phyloP scores from a whole-genome alignment of 176 grass and related monocot genomes.

The Ampelocalamus luodianensis region DNA sequence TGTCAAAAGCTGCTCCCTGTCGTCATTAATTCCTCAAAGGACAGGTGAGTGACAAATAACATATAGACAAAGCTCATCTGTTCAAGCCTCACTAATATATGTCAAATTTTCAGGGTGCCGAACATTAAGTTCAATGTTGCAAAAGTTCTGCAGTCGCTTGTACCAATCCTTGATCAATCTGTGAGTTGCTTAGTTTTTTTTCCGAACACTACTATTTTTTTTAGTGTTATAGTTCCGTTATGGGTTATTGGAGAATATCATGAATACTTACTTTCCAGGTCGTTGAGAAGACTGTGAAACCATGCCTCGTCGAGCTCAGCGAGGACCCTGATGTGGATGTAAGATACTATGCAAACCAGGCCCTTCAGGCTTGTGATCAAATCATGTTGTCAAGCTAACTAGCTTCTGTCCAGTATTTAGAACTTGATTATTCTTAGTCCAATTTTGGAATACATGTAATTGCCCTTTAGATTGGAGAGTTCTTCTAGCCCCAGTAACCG shows the following conservation, averaged over 20 bases:
- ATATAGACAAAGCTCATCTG: not conserved
- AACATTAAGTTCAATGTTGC: slow-evolving; percentile 98
- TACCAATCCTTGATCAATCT: slow-evolving; percentile 77
- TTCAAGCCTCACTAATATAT: not conserved
- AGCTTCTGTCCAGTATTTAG: slow-evolving; percentile 37
- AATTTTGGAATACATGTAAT: slow-evolving; percentile 56
- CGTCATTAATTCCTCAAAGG: slow-evolving; percentile 80
- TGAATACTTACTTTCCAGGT: slow-evolving; percentile 54
- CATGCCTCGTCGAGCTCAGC: slow-evolving; percentile 88
- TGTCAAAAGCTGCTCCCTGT: slow-evolving; percentile 81
- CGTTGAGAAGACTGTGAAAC: slow-evolving; percentile 71
- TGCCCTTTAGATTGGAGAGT: slow-evolving; percentile 37
- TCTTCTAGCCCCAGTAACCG: slow-evolving; percentile 37
- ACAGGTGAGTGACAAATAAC: slow-evolving; percentile 58
- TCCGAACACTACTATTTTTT: not conserved
- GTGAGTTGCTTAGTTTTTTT: slow-evolving; percentile 54
- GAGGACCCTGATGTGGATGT: slow-evolving; percentile 99
- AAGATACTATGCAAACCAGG: slow-evolving; percentile 77
- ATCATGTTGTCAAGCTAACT: slow-evolving; percentile 85
- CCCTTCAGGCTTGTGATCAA: slow-evolving; percentile 83
- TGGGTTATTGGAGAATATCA: slow-evolving; percentile 35
- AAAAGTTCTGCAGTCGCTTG: slow-evolving; percentile 78
- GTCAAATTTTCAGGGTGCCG: slow-evolving; percentile 66
- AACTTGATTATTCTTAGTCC: slow-evolving; percentile 39
- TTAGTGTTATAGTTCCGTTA: not conserved